A percentile compares a stretch with the other conserved stretches of the same genome.
phyloP scores from a whole-genome alignment of 2,329 filamentous ascomycete genomes.

The Pseudogymnoascus sp. region DNA sequence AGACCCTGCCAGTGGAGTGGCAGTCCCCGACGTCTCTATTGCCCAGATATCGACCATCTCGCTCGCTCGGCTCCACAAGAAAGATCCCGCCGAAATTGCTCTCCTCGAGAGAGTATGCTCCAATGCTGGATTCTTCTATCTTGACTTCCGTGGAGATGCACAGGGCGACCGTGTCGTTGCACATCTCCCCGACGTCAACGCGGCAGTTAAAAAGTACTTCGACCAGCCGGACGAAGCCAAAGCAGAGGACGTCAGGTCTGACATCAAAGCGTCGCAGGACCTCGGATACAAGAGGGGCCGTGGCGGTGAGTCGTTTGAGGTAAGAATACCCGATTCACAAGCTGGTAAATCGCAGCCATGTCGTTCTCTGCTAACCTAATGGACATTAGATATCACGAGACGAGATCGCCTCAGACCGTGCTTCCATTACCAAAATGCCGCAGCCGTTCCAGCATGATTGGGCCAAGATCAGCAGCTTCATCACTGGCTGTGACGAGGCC shows the following conservation, averaged over 20 bases:
- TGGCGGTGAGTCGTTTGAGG: constrained; percentile 18
- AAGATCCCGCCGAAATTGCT: constrained; percentile 16
- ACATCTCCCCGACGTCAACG: constrained; percentile 14
- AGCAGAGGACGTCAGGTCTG: constrained; percentile 11
- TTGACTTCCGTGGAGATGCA: constrained; percentile 17
- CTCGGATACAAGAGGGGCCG: constrained; percentile 16
- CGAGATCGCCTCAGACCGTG: constrained; percentile 12
- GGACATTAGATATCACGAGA: constrained; percentile 16
- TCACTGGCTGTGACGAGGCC: constrained; percentile 16
- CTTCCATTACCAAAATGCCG: constrained; percentile 10
- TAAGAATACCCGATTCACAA: constrained; percentile 7
- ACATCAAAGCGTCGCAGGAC: constrained; percentile 19
- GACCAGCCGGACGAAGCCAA: constrained; percentile 15
- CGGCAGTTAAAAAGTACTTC: constrained; percentile 16
- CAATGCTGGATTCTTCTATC: constrained; percentile 17
- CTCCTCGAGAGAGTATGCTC: constrained; percentile 13
- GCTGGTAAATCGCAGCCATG: not conserved
- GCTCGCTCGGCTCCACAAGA: constrained; percentile 15
- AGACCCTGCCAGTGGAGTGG: constrained; percentile 15
- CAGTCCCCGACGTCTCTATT: constrained; percentile 11
- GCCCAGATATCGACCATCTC: constrained; percentile 12
- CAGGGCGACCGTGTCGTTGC: constrained; percentile 12
- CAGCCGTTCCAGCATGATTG: constrained; percentile 14
- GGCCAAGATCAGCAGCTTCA: constrained; percentile 16
- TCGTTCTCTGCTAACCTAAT: constrained; percentile 8